Evolutionary conservation across 768 basidiomycete genomes (phyloP).

Genomic region (Collybia mongolica): DNA sequence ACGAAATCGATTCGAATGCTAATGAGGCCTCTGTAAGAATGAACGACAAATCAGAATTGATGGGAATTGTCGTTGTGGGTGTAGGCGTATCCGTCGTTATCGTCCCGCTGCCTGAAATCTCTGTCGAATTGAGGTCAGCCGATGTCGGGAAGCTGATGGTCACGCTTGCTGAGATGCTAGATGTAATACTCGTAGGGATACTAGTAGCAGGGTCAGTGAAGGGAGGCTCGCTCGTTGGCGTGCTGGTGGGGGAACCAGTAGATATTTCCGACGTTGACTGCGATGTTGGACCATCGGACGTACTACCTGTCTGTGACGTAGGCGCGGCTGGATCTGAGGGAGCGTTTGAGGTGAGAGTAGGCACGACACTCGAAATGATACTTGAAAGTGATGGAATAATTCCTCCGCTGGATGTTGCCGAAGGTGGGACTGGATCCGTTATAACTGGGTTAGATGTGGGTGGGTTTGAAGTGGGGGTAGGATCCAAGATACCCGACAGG

Average conservation of each 20-base stretch:
- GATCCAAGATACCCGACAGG: not conserved
- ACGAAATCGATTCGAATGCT: conserved; percentile 32
- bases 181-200: not conserved
- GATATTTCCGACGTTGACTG: conserved; percentile 12
- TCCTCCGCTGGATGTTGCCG: not conserved
- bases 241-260: not conserved
- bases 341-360: not conserved
- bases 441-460: not conserved
- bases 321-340: not conserved
- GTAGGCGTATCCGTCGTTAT: conserved; percentile 4
- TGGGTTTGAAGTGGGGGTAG: conserved; percentile 3
- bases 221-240: not conserved
- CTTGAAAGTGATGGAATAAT: not conserved
- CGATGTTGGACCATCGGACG: not conserved
- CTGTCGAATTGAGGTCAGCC: not conserved
- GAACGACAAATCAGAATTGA: conserved; percentile 42
- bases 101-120: not conserved
- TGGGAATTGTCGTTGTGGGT: conserved; percentile 20
- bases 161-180: not conserved
- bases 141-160: conserved; percentile 17
- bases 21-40: conserved; percentile 43
- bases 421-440: not conserved
- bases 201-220: not conserved
- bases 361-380: not conserved
- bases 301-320: not conserved